A percentile compares a stretch with the other conserved stretches of the same genome.
These are phyloP conservation scores for Calocera viscosa DNA, from an alignment of 768 basidiomycete species.

Conservation along the genomic window DNA sequence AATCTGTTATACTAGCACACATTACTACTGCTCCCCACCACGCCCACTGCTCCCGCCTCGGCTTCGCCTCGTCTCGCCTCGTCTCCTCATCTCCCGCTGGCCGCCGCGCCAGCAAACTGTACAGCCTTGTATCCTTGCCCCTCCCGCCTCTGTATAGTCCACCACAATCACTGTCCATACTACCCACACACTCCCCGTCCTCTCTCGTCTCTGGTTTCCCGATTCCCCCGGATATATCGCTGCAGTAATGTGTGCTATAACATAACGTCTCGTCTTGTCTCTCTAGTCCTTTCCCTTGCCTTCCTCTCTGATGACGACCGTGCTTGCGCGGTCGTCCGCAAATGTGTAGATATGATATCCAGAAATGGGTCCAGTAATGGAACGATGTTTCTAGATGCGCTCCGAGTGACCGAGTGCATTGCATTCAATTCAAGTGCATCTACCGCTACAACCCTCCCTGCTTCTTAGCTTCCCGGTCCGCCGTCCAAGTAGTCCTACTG, in stretches of 20 bases:
- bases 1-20: slow-evolving; percentile 8
- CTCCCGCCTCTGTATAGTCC: background rate
- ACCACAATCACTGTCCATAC: background rate
- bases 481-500: background rate
- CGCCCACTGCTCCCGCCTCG: background rate
- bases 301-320: background rate
- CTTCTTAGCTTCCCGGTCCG: background rate
- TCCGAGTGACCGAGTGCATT: no score
- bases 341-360: no score
- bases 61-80: background rate
- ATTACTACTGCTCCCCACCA: slow-evolving; percentile 2
- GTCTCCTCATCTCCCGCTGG: background rate
- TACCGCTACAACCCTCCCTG: background rate
- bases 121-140: slow-evolving; percentile 3
- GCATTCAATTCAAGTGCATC: no score
- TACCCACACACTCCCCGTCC: background rate
- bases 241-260: slow-evolving; percentile 8
- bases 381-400: no score
- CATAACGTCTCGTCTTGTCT: background rate
- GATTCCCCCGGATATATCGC: background rate
- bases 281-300: background rate
- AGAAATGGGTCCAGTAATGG: no score
- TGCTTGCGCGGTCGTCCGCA: no score
- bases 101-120: background rate
- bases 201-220: background rate